Evolutionary conservation across 441 rosid genomes (phyloP).

Genomic region (Croton setiger): DNA sequence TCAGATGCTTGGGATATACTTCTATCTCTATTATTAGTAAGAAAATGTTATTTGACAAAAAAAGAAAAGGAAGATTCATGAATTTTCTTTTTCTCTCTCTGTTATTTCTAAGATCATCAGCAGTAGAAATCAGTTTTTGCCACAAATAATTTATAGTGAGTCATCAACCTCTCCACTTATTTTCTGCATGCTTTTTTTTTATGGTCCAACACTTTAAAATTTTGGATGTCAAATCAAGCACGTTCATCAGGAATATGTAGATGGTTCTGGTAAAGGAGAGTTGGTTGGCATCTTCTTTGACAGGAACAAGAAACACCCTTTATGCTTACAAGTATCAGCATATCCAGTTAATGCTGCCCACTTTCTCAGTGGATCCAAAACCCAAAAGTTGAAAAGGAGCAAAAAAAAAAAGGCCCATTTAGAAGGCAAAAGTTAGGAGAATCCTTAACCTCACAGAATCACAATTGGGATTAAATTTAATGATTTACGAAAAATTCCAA

Average conservation of each 20-base stretch:
- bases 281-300: not conserved
- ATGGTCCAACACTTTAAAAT: not conserved
- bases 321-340: not conserved
- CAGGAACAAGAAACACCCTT: not conserved
- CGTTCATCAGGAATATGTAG: not conserved
- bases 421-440: not conserved
- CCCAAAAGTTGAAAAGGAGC: not conserved
- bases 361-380: not conserved
- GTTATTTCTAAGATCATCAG: not conserved
- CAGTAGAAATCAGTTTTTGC: not conserved
- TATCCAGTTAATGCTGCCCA: not conserved
- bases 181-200: not conserved
- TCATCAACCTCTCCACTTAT: not conserved
- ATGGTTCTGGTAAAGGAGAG: not conserved
- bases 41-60: not conserved
- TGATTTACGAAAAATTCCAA: not conserved
- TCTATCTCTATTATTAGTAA: too few species aligned
- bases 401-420: not conserved
- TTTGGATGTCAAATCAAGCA: not conserved
- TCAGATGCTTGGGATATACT: too few species aligned
- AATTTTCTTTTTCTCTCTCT: not conserved
- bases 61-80: not conserved
- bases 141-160: not conserved
- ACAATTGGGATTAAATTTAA: not conserved
- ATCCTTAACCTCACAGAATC: not conserved